phyloP scores from a whole-genome alignment of 2,329 filamentous ascomycete genomes.

The Sporothrix pseudoabietina region DNA sequence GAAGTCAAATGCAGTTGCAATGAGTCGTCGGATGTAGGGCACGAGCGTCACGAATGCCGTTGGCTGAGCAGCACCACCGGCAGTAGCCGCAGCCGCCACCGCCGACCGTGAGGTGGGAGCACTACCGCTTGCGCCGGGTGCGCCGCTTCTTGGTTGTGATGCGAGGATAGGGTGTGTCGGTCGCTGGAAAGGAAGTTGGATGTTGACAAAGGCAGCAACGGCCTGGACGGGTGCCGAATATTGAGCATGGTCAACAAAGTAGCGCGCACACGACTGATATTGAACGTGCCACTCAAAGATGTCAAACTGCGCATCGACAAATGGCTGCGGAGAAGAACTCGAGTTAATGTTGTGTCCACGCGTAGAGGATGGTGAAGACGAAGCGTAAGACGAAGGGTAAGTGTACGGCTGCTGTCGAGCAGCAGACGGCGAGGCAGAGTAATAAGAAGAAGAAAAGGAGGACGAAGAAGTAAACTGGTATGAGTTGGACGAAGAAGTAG shows the following conservation, averaged over 20 bases:
- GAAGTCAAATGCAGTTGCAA: slow-evolving; percentile 89
- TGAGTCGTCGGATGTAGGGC: slow-evolving; percentile 85
- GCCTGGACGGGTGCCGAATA: slow-evolving; percentile 81
- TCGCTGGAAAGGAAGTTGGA: slow-evolving; percentile 83
- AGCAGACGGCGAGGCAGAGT: neutral
- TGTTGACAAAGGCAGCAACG: slow-evolving; percentile 88
- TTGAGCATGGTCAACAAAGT: slow-evolving; percentile 90
- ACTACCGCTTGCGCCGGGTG: neutral
- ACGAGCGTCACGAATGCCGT: slow-evolving; percentile 65
- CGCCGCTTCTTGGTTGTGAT: slow-evolving; percentile 35
- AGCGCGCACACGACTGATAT: slow-evolving; percentile 85
- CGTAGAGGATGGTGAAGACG: slow-evolving; percentile 1
- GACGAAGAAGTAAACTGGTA: neutral
- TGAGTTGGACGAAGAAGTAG: neutral
- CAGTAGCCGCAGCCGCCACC: slow-evolving; percentile 36
- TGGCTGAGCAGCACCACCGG: slow-evolving; percentile 39
- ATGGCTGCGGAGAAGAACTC: slow-evolving; percentile 43
- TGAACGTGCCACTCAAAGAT: slow-evolving; percentile 92
- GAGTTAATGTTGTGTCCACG: slow-evolving; percentile 31
- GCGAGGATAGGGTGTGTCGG: slow-evolving; percentile 49
- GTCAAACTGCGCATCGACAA: slow-evolving; percentile 62
- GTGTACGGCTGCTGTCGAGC: neutral
- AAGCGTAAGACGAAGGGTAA: neutral
- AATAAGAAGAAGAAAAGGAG: neutral
- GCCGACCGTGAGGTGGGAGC: slow-evolving; percentile 31